Percentiles rank a stretch among this genome's conserved stretches.
These are phyloP conservation scores for Lolium rigidum DNA, from an alignment of 176 grass and related monocot genomes.

Conservation along the genomic window DNA sequence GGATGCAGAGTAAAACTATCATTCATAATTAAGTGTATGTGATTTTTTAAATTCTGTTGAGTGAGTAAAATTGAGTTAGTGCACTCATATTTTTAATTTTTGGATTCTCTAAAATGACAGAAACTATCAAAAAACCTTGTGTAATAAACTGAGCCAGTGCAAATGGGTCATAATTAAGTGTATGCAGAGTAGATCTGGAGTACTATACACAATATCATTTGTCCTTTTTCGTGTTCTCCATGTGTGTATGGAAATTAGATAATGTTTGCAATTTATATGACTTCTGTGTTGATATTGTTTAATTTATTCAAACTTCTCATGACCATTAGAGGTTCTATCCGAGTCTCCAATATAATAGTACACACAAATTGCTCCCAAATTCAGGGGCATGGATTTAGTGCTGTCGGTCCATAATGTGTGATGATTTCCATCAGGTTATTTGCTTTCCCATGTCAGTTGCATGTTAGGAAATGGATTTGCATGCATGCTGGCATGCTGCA, in stretches of 20 bases:
- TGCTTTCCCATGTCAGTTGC: neutral
- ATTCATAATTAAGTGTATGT: no score
- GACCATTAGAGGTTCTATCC: neutral
- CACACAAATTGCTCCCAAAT: neutral
- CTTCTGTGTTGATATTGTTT: neutral
- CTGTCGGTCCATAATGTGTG: neutral
- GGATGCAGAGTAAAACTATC: no score
- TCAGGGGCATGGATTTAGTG: neutral
- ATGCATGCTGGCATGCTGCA: slow-evolving; percentile 9
- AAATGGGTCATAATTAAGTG: no score
- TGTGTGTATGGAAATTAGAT: neutral
- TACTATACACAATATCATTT: neutral
- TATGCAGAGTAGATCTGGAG: neutral
- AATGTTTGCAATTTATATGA: neutral
- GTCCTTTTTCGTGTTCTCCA: neutral
- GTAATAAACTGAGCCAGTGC: no score
- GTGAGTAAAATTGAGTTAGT: no score
- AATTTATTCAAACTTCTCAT: neutral
- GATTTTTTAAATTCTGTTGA: no score
- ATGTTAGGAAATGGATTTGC: slow-evolving; percentile 11
- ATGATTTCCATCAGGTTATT: slow-evolving; percentile 19
- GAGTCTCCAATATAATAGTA: neutral
- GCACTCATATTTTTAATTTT: no score
- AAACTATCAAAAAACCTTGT: no score
- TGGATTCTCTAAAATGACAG: no score